These are phyloP conservation scores for Lactarius quietus DNA, from an alignment of 768 basidiomycete genomes.

Conservation along the genomic window DNA sequence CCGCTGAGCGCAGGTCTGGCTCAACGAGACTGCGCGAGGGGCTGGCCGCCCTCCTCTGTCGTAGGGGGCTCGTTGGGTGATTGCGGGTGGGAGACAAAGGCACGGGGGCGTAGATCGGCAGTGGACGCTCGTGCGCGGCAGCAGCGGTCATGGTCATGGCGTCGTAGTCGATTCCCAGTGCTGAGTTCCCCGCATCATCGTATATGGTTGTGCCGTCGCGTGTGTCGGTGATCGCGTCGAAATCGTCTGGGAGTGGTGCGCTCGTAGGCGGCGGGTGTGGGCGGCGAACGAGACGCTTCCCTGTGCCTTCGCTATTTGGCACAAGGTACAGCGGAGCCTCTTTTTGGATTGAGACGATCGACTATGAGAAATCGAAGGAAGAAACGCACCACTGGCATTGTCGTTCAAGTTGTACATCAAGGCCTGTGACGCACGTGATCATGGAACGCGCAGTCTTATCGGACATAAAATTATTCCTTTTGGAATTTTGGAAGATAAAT, in stretches of 20 bases:
- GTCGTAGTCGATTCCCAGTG: conserved; percentile 25
- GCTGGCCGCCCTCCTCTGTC: conserved; percentile 15
- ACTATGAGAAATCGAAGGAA: not conserved
- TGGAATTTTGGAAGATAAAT: too few species aligned
- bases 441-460: not conserved
- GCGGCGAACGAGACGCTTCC: conserved; percentile 38
- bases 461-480: not conserved
- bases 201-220: conserved; percentile 23
- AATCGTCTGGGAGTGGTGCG: conserved; percentile 40
- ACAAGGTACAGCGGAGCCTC: conserved; percentile 35
- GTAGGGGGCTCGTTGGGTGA: not conserved
- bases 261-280: conserved; percentile 40
- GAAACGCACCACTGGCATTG: conserved; percentile 23
- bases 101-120: conserved; percentile 1
- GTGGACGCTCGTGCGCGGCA: not conserved
- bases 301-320: conserved; percentile 37
- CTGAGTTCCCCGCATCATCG: conserved; percentile 19
- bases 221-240: conserved; percentile 36
- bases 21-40: conserved; percentile 22
- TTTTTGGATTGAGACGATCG: not conserved
- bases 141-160: conserved; percentile 18
- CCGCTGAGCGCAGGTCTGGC: conserved; percentile 1
- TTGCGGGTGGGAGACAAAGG: conserved; percentile 4
- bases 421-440: not conserved
- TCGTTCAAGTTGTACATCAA: conserved; percentile 25